These are phyloP conservation scores for Solanum chaucha DNA, from an alignment of 257 asterid species.

Conservation along the genomic window DNA sequence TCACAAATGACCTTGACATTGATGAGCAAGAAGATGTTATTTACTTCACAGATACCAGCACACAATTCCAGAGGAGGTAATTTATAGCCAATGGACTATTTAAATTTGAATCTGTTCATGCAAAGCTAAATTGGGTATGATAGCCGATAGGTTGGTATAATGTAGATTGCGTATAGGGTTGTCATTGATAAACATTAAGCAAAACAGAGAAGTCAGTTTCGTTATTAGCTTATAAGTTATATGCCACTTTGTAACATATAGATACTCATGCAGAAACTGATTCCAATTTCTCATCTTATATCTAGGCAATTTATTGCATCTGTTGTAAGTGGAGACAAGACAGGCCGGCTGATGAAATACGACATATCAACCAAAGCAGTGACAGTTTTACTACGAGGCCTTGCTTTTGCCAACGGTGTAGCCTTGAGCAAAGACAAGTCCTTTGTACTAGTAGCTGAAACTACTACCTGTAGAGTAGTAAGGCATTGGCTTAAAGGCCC, in stretches of 20 bases:
- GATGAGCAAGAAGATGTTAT: conserved; percentile 41
- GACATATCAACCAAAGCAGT: conserved; percentile 1
- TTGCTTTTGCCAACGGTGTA: conserved; percentile 7
- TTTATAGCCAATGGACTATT: background rate
- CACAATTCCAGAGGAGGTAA: conserved; percentile 47
- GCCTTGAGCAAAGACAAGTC: conserved; percentile 9
- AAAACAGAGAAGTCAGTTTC: background rate
- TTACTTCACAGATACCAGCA: conserved; percentile 67
- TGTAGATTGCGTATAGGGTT: background rate
- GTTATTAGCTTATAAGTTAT: background rate
- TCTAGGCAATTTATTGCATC: conserved; percentile 50
- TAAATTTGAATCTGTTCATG: background rate
- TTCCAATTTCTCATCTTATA: background rate
- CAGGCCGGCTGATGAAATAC: conserved; percentile 14
- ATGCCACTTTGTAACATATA: background rate
- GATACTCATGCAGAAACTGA: background rate
- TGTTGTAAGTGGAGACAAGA: conserved; percentile 15
- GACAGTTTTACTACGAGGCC: background rate
- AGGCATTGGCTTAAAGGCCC: conserved; percentile 56
- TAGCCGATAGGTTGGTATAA: background rate
- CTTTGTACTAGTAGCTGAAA: conserved; percentile 10
- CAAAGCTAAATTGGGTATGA: background rate
- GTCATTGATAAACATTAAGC: background rate
- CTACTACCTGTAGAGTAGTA: conserved; percentile 16
- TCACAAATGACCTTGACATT: conserved; percentile 66